A percentile compares a stretch with the other conserved stretches of the same genome.
phyloP scores from a whole-genome alignment of 164 flowering plant species.

The Sedum album region DNA sequence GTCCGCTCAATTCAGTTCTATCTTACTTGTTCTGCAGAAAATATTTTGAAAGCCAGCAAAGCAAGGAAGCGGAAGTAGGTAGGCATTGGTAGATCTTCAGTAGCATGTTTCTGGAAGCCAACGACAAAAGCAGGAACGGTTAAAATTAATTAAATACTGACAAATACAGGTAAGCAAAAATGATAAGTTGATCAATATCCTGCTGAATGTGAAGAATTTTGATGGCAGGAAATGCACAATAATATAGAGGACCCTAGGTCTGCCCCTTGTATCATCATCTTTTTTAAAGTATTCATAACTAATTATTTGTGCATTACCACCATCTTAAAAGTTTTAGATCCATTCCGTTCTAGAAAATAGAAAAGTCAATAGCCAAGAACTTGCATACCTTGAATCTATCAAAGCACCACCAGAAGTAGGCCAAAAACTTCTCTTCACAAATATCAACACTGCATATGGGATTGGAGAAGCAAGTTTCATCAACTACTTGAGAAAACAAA shows the following conservation, averaged over 20 bases:
- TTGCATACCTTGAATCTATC: slow-evolving; percentile 64
- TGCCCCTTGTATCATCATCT: too few relatives aligned
- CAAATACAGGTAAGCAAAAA: not conserved
- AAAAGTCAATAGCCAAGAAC: not conserved
- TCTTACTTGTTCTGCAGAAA: slow-evolving; percentile 78
- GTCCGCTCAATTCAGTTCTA: not conserved
- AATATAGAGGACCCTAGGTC: too few relatives aligned
- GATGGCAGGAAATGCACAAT: too few relatives aligned
- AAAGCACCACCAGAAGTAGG: slow-evolving; percentile 97
- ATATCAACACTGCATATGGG: slow-evolving; percentile 64
- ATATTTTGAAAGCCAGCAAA: slow-evolving; percentile 91
- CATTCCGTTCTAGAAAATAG: not conserved
- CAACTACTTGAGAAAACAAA: not conserved
- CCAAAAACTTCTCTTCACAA: slow-evolving; percentile 80
- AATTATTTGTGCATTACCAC: not conserved
- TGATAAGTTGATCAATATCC: not conserved
- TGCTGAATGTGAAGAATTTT: not conserved
- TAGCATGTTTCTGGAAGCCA: slow-evolving; percentile 49
- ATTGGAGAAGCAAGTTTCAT: not conserved
- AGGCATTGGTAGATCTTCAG: slow-evolving; percentile 84
- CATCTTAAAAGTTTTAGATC: not conserved
- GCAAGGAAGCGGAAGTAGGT: slow-evolving; percentile 83
- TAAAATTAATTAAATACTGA: not conserved
- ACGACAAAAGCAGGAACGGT: not conserved
- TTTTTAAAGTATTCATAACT: not conserved